Evolutionary conservation across 345 rosid genomes (phyloP).

Genomic region (Populus pruinosa): DNA sequence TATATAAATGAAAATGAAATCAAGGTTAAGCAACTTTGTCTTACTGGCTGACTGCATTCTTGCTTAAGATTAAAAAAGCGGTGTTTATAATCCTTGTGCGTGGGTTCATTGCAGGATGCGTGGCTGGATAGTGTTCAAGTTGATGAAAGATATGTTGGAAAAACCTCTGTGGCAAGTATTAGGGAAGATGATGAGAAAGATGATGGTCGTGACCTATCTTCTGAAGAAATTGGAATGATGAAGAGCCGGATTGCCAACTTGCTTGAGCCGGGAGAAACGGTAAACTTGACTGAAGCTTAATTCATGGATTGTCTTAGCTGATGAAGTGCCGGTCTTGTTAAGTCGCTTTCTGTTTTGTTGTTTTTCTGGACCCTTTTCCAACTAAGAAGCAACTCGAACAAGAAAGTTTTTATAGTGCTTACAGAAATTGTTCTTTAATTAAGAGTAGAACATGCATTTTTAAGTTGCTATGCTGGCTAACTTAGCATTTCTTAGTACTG

Average conservation of each 20-base stretch:
- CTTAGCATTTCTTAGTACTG: too few species aligned
- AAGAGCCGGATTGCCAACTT: constrained; percentile 80
- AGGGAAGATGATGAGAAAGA: constrained; percentile 27
- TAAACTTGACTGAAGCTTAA: constrained; percentile 23
- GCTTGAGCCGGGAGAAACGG: constrained; percentile 95
- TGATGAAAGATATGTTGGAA: constrained; percentile 48
- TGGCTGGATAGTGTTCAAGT: constrained; percentile 88
- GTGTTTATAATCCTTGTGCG: not conserved
- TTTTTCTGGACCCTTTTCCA: too few species aligned
- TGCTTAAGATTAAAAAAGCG: not conserved
- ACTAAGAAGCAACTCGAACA: too few species aligned
- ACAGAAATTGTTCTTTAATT: too few species aligned
- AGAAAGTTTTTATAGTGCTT: too few species aligned
- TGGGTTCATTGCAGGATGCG: constrained; percentile 68
- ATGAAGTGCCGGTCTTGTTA: too few species aligned
- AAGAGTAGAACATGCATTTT: not conserved
- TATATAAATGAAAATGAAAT: constrained; percentile 69
- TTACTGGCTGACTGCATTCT: not conserved
- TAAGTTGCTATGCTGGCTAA: not conserved
- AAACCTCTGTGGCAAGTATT: constrained; percentile 18
- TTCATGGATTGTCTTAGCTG: not conserved
- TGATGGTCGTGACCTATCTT: constrained; percentile 51
- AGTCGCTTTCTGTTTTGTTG: too few species aligned
- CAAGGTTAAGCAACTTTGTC: constrained; percentile 45
- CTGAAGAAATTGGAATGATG: constrained; percentile 60